A percentile compares a stretch with the other conserved stretches of the same genome.
These are phyloP conservation scores for Saccharum officinarum DNA, from an alignment of 176 grass and related monocot species.

Conservation along the genomic window DNA sequence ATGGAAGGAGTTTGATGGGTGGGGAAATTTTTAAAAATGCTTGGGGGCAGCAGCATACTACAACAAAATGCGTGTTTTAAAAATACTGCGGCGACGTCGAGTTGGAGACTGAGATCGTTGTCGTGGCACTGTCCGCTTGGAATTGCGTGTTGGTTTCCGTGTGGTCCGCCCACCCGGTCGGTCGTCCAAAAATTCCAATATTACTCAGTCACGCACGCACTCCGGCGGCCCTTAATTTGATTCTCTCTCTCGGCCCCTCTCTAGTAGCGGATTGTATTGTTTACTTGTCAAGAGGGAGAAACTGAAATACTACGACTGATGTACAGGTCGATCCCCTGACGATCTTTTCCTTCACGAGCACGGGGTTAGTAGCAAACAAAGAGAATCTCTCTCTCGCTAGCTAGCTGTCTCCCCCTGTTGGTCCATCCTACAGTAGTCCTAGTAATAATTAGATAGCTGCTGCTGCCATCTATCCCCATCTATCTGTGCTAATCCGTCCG, in stretches of 20 bases:
- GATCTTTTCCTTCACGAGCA: not conserved
- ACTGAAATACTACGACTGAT: not conserved
- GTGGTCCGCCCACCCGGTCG: not conserved
- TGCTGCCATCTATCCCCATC: not conserved
- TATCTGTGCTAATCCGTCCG: not conserved
- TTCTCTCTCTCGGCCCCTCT: not conserved
- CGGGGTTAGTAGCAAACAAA: not conserved
- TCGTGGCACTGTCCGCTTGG: conserved; percentile 28
- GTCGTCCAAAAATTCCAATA: not conserved
- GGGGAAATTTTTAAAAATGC: not conserved
- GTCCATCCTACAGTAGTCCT: not conserved
- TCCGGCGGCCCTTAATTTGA: not conserved
- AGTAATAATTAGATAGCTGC: not conserved
- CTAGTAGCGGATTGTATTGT: not conserved
- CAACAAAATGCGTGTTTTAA: not conserved
- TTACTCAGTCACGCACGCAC: not conserved
- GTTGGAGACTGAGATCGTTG: conserved; percentile 44
- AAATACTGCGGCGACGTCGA: not conserved
- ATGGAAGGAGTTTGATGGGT: not conserved
- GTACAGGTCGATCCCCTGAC: not conserved
- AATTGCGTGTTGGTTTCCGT: not conserved
- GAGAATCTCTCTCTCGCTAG: not conserved
- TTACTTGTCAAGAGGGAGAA: not conserved
- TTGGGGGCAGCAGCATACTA: too few species aligned
- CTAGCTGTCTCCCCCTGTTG: too few species aligned